phyloP scores from a whole-genome alignment of 257 asterid genomes.

The Echites panduratus region DNA sequence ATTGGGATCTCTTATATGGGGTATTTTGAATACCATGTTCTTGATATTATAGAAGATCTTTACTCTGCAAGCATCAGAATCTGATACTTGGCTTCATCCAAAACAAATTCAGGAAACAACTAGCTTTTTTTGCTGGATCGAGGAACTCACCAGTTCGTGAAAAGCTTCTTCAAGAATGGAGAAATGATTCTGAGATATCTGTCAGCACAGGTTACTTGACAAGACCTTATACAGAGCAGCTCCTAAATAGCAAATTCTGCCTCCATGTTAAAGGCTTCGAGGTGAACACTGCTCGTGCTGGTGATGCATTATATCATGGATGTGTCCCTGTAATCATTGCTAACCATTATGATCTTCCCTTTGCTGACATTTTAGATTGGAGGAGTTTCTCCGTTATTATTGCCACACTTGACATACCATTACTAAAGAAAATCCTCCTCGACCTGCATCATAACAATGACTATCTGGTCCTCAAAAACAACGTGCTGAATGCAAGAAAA shows the following conservation, averaged over 20 bases:
- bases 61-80: background rate
- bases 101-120: conserved; percentile 45
- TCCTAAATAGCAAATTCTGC: conserved; percentile 69
- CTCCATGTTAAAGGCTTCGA: conserved; percentile 90
- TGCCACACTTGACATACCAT: conserved; percentile 72
- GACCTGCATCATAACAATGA: conserved; percentile 38
- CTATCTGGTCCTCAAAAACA: conserved; percentile 35
- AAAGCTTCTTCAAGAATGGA: conserved; percentile 75
- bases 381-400: conserved; percentile 59
- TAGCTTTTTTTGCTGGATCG: conserved; percentile 80
- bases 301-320: conserved; percentile 72
- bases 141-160: conserved; percentile 78
- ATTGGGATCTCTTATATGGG: background rate
- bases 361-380: conserved; percentile 69
- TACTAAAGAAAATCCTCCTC: conserved; percentile 55
- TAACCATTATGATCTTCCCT: conserved; percentile 90
- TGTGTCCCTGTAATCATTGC: conserved; percentile 87
- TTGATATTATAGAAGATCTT: background rate
- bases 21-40: background rate
- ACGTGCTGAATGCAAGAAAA: conserved; percentile 55
- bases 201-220: conserved; percentile 46
- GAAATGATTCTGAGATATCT: conserved; percentile 55
- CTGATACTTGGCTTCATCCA: conserved; percentile 4
- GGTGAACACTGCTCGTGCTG: conserved; percentile 89
- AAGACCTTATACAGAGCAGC: conserved; percentile 60